A percentile compares a stretch with the other conserved stretches of the same genome.
Evolutionary conservation across 768 basidiomycete genomes (phyloP).

Genomic region (Lactarius vividus): DNA sequence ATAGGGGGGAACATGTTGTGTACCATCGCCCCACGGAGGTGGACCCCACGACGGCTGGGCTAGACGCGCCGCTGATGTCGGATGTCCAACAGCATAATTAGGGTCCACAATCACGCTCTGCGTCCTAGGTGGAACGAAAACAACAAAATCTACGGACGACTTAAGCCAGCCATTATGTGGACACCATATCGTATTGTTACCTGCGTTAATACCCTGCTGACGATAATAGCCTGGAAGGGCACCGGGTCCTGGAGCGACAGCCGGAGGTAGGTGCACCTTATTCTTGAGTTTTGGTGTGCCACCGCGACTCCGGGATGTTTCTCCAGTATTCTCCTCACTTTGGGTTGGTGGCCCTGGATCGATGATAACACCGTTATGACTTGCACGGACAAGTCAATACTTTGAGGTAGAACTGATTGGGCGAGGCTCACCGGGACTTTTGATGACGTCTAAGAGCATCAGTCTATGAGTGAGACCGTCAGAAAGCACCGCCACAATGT

Average conservation of each 20-base stretch:
- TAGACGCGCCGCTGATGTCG: slow-evolving; percentile 51
- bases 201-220: slow-evolving; percentile 53
- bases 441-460: slow-evolving; percentile 79
- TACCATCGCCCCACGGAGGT: slow-evolving; percentile 40
- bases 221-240: slow-evolving; percentile 60
- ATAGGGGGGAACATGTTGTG: slow-evolving; percentile 27
- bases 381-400: slow-evolving; percentile 29
- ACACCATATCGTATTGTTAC: slow-evolving; percentile 33
- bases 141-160: slow-evolving; percentile 12
- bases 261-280: slow-evolving; percentile 31
- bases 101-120: slow-evolving; percentile 43
- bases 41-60: slow-evolving; percentile 36
- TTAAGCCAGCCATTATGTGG: slow-evolving; percentile 7
- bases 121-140: slow-evolving; percentile 32
- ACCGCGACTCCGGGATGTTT: slow-evolving; percentile 49
- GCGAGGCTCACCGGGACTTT: slow-evolving; percentile 61
- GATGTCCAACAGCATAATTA: slow-evolving; percentile 46
- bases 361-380: slow-evolving; percentile 67
- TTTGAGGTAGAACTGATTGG: slow-evolving; percentile 17
- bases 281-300: slow-evolving; percentile 47
- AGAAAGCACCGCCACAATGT: background rate
- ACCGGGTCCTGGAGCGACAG: slow-evolving; percentile 39
- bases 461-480: slow-evolving; percentile 44
- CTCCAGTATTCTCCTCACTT: slow-evolving; percentile 31
- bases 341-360: slow-evolving; percentile 41